These are phyloP conservation scores for Mariannaea elegans DNA, from an alignment of 2,329 filamentous ascomycete species.

Conservation along the genomic window DNA sequence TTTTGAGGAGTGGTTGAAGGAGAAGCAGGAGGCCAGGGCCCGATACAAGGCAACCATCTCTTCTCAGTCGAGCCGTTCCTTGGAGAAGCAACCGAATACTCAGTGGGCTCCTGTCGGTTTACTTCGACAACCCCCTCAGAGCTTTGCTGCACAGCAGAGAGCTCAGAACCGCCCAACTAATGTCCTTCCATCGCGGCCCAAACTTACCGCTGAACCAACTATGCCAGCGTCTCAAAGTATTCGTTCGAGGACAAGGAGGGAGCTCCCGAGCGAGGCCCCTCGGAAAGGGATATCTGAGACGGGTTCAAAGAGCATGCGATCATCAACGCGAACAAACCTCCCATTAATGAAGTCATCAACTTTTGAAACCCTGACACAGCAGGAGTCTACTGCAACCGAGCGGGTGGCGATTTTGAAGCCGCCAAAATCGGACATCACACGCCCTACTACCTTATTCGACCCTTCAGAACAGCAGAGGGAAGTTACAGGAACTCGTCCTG, in stretches of 20 bases:
- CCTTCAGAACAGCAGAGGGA: conserved; percentile 60
- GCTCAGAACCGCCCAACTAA: conserved; percentile 60
- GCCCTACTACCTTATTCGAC: conserved; percentile 63
- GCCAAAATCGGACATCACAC: conserved; percentile 43
- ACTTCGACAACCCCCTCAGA: conserved; percentile 66
- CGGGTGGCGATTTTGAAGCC: conserved; percentile 36
- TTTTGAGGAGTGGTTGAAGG: conserved; percentile 67
- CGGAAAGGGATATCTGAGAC: conserved; percentile 36
- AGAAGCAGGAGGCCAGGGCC: conserved; percentile 55
- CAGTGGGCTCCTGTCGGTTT: conserved; percentile 53
- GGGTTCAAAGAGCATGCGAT: conserved; percentile 39
- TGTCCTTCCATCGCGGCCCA: conserved; percentile 37
- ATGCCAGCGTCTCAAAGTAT: conserved; percentile 43
- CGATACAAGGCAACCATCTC: conserved; percentile 43
- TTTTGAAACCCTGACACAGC: conserved; percentile 42
- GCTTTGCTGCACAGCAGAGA: conserved; percentile 72
- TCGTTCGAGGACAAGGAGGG: conserved; percentile 41
- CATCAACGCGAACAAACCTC: conserved; percentile 39
- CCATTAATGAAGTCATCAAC: conserved; percentile 41
- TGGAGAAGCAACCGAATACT: conserved; percentile 47
- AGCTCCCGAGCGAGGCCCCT: conserved; percentile 36
- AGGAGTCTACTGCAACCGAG: conserved; percentile 20
- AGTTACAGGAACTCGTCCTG: conserved; percentile 64
- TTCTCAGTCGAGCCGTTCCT: conserved; percentile 38
- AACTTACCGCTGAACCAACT: conserved; percentile 34